Conservation (phyloP, 2,329 filamentous ascomycete genomes). For the Alternaria novae-zelandiae region DNA sequence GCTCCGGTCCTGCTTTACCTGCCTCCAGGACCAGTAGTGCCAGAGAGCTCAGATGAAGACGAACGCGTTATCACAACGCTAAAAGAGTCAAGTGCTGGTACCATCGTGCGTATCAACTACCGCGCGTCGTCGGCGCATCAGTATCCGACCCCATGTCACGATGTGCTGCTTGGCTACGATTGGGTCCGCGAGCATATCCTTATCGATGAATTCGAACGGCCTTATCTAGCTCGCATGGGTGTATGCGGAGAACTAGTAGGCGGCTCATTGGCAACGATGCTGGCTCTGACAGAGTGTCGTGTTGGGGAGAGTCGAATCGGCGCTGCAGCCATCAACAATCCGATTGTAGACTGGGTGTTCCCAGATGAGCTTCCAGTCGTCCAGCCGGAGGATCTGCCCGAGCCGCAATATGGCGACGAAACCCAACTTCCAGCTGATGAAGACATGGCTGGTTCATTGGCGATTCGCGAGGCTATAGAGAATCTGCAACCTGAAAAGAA, state of each 20-base stretch:
- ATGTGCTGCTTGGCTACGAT: slow-evolving; percentile 56
- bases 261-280: slow-evolving; percentile 55
- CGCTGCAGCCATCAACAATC: slow-evolving; percentile 56
- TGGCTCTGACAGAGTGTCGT: slow-evolving; percentile 59
- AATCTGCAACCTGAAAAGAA: slow-evolving; percentile 13
- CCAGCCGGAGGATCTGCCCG: slow-evolving; percentile 30
- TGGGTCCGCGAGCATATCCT: slow-evolving; percentile 53
- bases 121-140: slow-evolving; percentile 45
- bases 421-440: slow-evolving; percentile 39
- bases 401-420: slow-evolving; percentile 39
- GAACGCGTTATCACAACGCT: slow-evolving; percentile 44
- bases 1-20: slow-evolving; percentile 51
- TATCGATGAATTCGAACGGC: slow-evolving; percentile 22
- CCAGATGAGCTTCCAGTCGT: slow-evolving; percentile 40
- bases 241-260: slow-evolving; percentile 58
- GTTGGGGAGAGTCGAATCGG: slow-evolving; percentile 48
- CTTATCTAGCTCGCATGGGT: slow-evolving; percentile 45
- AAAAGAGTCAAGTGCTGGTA: slow-evolving; percentile 45
- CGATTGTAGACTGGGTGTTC: slow-evolving; percentile 57
- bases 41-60: slow-evolving; percentile 33
- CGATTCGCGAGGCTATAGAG: slow-evolving; percentile 7
- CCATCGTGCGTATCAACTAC: slow-evolving; percentile 56
- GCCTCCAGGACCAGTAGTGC: slow-evolving; percentile 50
- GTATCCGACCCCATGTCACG: slow-evolving; percentile 56
- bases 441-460: slow-evolving; percentile 29